Base-by-base conservation (phyloP, 2,329 filamentous ascomycete species). In the Aspergillus thermomutatus region DNA sequence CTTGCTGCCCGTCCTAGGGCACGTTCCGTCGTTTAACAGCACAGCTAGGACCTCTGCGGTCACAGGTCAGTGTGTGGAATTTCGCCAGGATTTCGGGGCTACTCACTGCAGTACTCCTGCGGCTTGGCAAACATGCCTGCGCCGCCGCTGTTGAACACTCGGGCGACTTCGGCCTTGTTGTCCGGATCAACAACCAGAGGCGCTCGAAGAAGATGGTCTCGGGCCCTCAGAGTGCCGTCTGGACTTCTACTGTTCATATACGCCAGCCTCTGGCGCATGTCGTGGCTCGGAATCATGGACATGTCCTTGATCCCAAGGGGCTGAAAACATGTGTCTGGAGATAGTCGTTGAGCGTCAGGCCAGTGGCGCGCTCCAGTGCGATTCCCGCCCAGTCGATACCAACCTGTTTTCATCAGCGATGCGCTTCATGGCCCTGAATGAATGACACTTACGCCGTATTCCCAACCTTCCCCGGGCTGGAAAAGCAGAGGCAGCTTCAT, bases 21-120 rank as follows among this genome's bases (percentile, higher is more conserved):
- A 85, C 0, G 75, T 82, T 48, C 88, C 87, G 58, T 87, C 75
- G 66, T 90, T 90, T 26, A 90, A 73, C 1, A 91, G 73, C 0
- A 80, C 78, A 0, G 84, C 79, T 3, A 90, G 77, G 23, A 89
- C 79, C 58, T 83, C 83, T 84, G 60, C 9, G n/a, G 3, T 14
- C 21, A 31, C 21, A 8, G 34, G 7, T 9, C 4, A 40, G 14
- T 40, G n/a, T 40, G 9, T 8, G 11, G 10, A 40, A 14, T 14
- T 40, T 14, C n/a, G 21, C 26, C 17, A 19, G 45, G n/a, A 23
- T 26, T n/a, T 11, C 8, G 14, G 4, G n/a, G 1, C n/a, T 10
- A 10, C 1, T 23, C 10, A 83, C 84, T 79, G 56, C 77, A 77
- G 63, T 87, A 89, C 49, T 89, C 85, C 10, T 78, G 76, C 0